Base-by-base conservation (phyloP, 768 basidiomycete species). In the Rhodosporidiobolus sp. region DNA sequence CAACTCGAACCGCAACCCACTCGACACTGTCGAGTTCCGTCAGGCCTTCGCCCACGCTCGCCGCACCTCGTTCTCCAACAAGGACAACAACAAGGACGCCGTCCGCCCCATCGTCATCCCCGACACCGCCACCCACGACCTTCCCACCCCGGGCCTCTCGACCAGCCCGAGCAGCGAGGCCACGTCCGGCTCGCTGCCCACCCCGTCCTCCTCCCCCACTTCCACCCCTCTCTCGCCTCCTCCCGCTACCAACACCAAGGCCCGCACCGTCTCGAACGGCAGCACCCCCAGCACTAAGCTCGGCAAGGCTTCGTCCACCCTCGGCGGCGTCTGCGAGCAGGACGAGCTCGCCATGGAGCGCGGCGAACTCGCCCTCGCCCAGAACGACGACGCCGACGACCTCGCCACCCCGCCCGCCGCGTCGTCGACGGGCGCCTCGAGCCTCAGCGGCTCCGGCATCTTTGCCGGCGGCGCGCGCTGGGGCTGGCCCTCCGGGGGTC, bases 251-350 rank as follows among this genome's bases (percentile, higher is more conserved):
- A n/a, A 38, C 46, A 14, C 24, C 14, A 67, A 58, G 34, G 56
- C 48, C 16, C 48, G 50, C 34, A 46, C 69, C 24, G 56, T 11
- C 11, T 53, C 38, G 10, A 50, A 19, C n/a, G 38, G 38, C 38
- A 43, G 38, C 38, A 52, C 53, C 48, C 60, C 46, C 7, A 63
- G 28, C 50, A 45, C 46, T 35, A 43, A 65, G 53, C 17, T 61
- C 45, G 58, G 35, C 24, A 65, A 65, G 32, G 52, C 71, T 0
- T 32, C 61, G 0, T 52, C 73, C 2, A 63, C 63, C 38, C 60
- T 73, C 28, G 68, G 65, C 50, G 73, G 68, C 50, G 68, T 74
- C 16, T 70, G 68, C 65, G 73, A 74, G 52, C 26, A 69, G 45
- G 69, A 67, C 32, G 73, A 74, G 54, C 52, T 74, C 53, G 70